Conservation (phyloP, 2,329 filamentous ascomycete species). For the Cordyceps militaris region DNA sequence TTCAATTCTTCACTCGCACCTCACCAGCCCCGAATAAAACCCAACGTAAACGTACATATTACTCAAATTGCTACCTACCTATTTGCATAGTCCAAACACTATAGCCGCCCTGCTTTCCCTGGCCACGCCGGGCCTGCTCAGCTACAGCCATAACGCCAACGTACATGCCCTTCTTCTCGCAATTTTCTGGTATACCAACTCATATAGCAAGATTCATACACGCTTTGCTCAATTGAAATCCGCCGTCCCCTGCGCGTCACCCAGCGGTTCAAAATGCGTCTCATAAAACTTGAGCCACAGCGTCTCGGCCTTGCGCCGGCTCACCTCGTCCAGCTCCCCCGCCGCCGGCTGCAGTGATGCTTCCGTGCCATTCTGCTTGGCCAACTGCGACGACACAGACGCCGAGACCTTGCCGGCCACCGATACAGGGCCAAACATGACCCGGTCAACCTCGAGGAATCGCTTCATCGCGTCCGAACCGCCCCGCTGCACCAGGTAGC, state of each 20-base stretch:
- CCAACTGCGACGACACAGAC: constrained; percentile 13
- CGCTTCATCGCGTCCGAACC: constrained; percentile 79
- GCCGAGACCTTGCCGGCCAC: constrained; percentile 20
- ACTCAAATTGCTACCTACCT: too few relatives aligned
- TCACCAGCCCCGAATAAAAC: background rate
- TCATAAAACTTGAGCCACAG: constrained; percentile 47
- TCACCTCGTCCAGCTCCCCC: constrained; percentile 44
- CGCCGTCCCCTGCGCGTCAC: constrained; percentile 42
- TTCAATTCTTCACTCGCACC: background rate
- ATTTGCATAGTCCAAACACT: constrained; percentile 1
- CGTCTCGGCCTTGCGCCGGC: constrained; percentile 44
- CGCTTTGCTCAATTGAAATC: constrained; percentile 40
- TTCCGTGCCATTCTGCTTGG: constrained; percentile 38
- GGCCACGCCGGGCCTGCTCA: background rate
- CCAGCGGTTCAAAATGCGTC: constrained; percentile 39
- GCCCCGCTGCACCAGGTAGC: constrained; percentile 76
- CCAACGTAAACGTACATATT: too few relatives aligned
- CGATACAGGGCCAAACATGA: constrained; percentile 48
- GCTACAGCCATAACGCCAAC: constrained; percentile 2
- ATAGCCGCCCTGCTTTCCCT: background rate
- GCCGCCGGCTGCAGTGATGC: constrained; percentile 21
- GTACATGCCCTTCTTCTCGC: background rate
- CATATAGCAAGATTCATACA: background rate
- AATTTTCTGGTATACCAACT: background rate
- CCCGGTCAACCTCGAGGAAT: constrained; percentile 73